Evolutionary conservation across 768 basidiomycete genomes (phyloP).

Genomic region (Russula lepida): DNA sequence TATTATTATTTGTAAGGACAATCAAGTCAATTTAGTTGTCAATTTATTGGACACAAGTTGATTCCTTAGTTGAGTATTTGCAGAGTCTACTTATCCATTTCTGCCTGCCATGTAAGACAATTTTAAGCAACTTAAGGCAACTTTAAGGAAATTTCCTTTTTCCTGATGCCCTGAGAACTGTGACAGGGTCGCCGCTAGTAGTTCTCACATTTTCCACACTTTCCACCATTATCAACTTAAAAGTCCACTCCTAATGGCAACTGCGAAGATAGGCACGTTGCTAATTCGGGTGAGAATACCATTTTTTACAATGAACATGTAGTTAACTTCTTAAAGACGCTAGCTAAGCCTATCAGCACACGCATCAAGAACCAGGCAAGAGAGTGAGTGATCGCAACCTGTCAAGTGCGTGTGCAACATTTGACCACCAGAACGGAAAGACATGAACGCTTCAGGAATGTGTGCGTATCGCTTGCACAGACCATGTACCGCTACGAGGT

Average conservation of each 20-base stretch:
- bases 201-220: too few relatives aligned
- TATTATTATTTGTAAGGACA: too few relatives aligned
- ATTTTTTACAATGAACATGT: not conserved
- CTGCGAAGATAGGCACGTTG: conserved; percentile 67
- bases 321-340: not conserved
- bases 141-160: too few relatives aligned
- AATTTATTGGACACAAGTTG: too few relatives aligned
- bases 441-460: conserved; percentile 59
- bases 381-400: conserved; percentile 24
- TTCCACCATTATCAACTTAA: too few relatives aligned
- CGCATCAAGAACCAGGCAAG: conserved; percentile 5
- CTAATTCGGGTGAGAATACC: conserved; percentile 52
- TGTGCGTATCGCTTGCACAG: conserved; percentile 72
- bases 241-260: conserved; percentile 44
- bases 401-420: not conserved
- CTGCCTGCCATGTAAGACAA: too few relatives aligned
- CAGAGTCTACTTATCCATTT: too few relatives aligned
- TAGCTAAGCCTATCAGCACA: conserved; percentile 66
- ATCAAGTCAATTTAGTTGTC: too few relatives aligned
- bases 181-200: too few relatives aligned
- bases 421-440: conserved; percentile 29
- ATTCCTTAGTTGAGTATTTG: too few relatives aligned
- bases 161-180: too few relatives aligned
- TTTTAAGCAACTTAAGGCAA: too few relatives aligned
- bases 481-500: conserved; percentile 67